phyloP scores from a whole-genome alignment of 2,329 filamentous ascomycete species.

The Neurospora sp. region DNA sequence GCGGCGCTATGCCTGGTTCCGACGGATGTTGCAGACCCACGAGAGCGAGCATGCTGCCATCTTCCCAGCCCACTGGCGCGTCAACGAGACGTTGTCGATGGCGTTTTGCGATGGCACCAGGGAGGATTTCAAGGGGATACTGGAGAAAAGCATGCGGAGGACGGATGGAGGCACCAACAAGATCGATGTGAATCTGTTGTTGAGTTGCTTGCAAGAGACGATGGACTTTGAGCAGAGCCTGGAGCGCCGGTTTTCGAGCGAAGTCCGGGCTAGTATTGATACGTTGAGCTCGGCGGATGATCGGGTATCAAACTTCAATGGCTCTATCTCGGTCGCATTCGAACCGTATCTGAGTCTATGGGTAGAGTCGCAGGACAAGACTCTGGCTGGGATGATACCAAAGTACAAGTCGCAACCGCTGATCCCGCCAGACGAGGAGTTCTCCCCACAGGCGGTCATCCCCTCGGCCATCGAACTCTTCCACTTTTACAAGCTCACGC shows the following conservation, averaged over 20 bases:
- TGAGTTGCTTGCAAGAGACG: constrained; percentile 88
- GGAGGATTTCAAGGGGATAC: constrained; percentile 88
- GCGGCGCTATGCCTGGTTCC: constrained; percentile 91
- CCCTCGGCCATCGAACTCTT: constrained; percentile 93
- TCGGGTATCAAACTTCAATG: constrained; percentile 67
- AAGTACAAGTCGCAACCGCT: constrained; percentile 79
- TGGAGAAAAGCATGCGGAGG: constrained; percentile 78
- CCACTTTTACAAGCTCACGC: constrained; percentile 86
- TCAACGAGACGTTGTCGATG: constrained; percentile 81
- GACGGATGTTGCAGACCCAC: constrained; percentile 88
- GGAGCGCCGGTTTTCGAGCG: constrained; percentile 70
- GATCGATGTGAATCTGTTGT: constrained; percentile 79
- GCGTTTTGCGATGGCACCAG: constrained; percentile 91
- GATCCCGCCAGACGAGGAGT: constrained; percentile 78
- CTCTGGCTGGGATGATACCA: constrained; percentile 74
- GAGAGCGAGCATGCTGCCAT: constrained; percentile 85
- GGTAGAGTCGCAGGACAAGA: constrained; percentile 92
- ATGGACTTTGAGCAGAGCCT: constrained; percentile 92
- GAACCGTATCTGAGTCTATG: constrained; percentile 94
- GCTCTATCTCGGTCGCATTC: constrained; percentile 91
- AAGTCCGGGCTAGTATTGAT: constrained; percentile 74
- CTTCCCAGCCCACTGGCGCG: constrained; percentile 81
- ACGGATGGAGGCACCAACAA: constrained; percentile 55
- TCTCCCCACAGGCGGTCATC: constrained; percentile 81
- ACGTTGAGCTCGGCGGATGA: constrained; percentile 75